These are phyloP conservation scores for Chaetomiaceae sp. DNA, from an alignment of 2,329 filamentous ascomycete genomes.

Conservation along the genomic window DNA sequence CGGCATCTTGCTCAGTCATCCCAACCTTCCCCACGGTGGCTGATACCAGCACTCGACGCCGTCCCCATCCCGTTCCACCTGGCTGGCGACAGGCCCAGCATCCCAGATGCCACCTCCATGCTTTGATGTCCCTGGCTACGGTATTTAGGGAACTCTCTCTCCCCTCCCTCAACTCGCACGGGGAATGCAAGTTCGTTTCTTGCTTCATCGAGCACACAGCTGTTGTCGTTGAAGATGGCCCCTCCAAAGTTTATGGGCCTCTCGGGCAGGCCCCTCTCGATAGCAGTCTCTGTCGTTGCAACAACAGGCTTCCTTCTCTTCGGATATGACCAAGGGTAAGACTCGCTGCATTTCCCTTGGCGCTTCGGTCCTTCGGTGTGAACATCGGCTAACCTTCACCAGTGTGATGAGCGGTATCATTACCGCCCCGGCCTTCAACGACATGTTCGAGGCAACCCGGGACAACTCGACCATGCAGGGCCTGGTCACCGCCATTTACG, in stretches of 20 bases:
- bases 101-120: no score
- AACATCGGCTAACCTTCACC: conserved; percentile 7
- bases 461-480: conserved; percentile 45
- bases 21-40: conserved; percentile 11
- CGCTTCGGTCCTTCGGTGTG: not conserved
- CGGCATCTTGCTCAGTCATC: not conserved
- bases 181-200: not conserved
- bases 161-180: not conserved
- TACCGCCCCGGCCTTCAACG: conserved; percentile 45
- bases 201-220: not conserved
- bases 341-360: not conserved
- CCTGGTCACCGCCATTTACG: conserved; percentile 45
- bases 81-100: not conserved
- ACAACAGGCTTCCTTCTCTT: conserved; percentile 61
- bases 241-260: conserved; percentile 55
- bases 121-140: not conserved
- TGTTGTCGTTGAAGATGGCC: conserved; percentile 38
- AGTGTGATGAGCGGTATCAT: conserved; percentile 52
- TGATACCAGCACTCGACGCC: conserved; percentile 1
- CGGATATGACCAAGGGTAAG: conserved; percentile 51
- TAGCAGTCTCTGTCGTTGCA: conserved; percentile 57
- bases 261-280: conserved; percentile 51
- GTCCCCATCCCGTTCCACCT: conserved; percentile 12
- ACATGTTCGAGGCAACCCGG: conserved; percentile 42
- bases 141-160: conserved; percentile 10